These are phyloP conservation scores for Cercospora brassicicola DNA, from an alignment of 2,329 filamentous ascomycete genomes.

Conservation along the genomic window DNA sequence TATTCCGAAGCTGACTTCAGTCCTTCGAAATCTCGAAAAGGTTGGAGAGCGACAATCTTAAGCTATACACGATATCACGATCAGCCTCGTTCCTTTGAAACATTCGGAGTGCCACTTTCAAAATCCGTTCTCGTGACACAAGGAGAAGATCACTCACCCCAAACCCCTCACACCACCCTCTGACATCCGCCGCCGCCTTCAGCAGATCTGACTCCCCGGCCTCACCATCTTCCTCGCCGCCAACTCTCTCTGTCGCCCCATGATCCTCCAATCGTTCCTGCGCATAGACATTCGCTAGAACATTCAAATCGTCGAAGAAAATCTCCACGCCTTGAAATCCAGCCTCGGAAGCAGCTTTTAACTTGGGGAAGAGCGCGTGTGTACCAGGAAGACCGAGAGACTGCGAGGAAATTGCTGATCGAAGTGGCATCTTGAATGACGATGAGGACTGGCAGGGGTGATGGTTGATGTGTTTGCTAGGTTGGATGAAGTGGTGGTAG, in stretches of 20 bases:
- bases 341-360: conserved; percentile 64
- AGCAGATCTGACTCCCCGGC: conserved; percentile 41
- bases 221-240: conserved; percentile 37
- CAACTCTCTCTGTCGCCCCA: conserved; percentile 39
- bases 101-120: not conserved
- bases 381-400: conserved; percentile 71
- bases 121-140: not conserved
- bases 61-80: conserved; percentile 38
- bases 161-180: conserved; percentile 57
- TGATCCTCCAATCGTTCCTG: conserved; percentile 38
- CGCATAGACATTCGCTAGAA: conserved; percentile 49
- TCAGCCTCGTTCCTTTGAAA: not conserved
- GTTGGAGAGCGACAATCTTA: conserved; percentile 68
- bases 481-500: not conserved
- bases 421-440: conserved; percentile 47
- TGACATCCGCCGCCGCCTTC: conserved; percentile 59
- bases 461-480: not conserved
- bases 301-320: conserved; percentile 72
- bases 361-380: conserved; percentile 67
- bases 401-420: conserved; percentile 71
- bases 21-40: conserved; percentile 76
- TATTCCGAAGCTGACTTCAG: conserved; percentile 63
- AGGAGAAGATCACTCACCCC: conserved; percentile 18
- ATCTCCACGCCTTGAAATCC: conserved; percentile 70
- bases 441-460: not conserved